Conservation (phyloP, 2,329 filamentous ascomycete species). For the Claviceps sp. region DNA sequence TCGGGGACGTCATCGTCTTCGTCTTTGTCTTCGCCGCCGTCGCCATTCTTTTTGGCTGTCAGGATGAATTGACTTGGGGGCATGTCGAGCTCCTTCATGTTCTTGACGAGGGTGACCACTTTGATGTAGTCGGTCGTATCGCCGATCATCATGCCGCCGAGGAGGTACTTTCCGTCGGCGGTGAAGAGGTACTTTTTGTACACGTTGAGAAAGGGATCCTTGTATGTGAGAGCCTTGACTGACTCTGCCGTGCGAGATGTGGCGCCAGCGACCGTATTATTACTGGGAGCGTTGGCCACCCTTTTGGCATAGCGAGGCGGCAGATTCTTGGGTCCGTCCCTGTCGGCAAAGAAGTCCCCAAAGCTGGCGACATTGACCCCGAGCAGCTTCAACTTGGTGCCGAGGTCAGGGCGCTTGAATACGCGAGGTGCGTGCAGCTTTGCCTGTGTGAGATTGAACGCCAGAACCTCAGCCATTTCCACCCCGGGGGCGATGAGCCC, state of each 20-base stretch:
- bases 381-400: slow-evolving; percentile 81
- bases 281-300: slow-evolving; percentile 3
- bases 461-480: slow-evolving; percentile 84
- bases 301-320: slow-evolving; percentile 40
- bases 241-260: neutral
- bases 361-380: slow-evolving; percentile 89
- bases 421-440: slow-evolving; percentile 53
- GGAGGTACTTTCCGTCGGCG: slow-evolving; percentile 72
- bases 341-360: slow-evolving; percentile 84
- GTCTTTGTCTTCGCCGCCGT: slow-evolving; percentile 41
- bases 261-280: neutral
- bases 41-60: slow-evolving; percentile 58
- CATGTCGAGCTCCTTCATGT: slow-evolving; percentile 63
- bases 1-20: slow-evolving; percentile 63
- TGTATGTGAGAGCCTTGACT: slow-evolving; percentile 78
- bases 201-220: slow-evolving; percentile 73
- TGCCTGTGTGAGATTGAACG: slow-evolving; percentile 82
- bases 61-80: slow-evolving; percentile 74
- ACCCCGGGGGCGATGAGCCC: slow-evolving; percentile 81
- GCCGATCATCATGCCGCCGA: slow-evolving; percentile 97
- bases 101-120: slow-evolving; percentile 75
- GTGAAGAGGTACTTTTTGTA: slow-evolving; percentile 95
- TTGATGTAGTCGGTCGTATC: slow-evolving; percentile 87
- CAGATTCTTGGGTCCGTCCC: slow-evolving; percentile 66
- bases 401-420: slow-evolving; percentile 75